Base-by-base conservation (phyloP, 1,284 basidiomycete genomes). In the Pseudozyma sp. region DNA sequence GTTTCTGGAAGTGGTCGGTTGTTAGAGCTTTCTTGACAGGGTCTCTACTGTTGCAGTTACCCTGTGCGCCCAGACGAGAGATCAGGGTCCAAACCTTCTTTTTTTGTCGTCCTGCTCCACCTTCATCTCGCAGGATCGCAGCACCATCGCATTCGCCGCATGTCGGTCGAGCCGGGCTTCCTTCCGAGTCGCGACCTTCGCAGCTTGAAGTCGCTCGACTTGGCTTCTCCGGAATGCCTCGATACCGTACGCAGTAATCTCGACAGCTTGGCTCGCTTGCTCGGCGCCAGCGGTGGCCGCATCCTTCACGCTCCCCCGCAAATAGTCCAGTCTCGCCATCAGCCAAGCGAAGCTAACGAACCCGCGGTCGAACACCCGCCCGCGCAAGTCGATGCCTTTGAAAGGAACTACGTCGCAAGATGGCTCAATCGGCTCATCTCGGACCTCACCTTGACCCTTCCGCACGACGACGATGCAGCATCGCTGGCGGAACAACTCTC, bases 141-240 rank as follows among this genome's bases (percentile, higher is more conserved):
- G n/a, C 34, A 19, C 16, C 11, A n/a, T 49, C 19, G 34, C 30
- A 13, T 31, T 30, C 4, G 43, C 58, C 43, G 58, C 40, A 62
- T 71, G 60, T 69, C 54, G 54, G 17, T 16, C 10, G 10, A 31
- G 29, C 16, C 51, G 9, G 52, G 34, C 11, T 69, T 77, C 64
- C 58, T 77, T 31, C 75, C 75, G 19, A 73, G 67, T 40, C 75
- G 75, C n/a, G 67, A 77, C 35, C 75, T 77, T 24, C 56, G 49
- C 35, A 47, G 50, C 33, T 60, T 77, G 59, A 43, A 52, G 52
- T 46, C 52, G 59, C 67, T 75, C 49, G 63, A 69, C 49, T 40
- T 67, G 40, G 10, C 51, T 19, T 56, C 56, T 33, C 17, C 39
- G 10, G 42, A 55, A 47, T 69, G 66, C 40, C 29, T 66, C 29